Conservation (phyloP, 495 filamentous ascomycete genomes). For the Neurospora sp. region DNA sequence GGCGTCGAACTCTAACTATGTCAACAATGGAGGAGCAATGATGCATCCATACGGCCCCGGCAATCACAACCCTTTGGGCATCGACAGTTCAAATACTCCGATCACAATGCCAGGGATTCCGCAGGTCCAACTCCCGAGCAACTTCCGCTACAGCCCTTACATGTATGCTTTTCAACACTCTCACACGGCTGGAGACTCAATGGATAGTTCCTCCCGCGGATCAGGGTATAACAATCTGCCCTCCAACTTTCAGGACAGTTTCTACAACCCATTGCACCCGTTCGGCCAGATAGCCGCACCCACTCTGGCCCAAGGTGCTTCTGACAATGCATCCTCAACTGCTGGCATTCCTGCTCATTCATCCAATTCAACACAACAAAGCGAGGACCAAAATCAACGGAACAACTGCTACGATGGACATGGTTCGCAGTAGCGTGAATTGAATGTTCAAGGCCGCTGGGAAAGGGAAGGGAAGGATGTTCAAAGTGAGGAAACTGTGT, state of each 20-base stretch:
- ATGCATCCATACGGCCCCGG: background rate
- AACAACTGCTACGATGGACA: background rate
- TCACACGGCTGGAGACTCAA: background rate
- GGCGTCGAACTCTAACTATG: background rate
- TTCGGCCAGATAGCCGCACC: background rate
- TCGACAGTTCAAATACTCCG: background rate
- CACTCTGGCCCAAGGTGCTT: background rate
- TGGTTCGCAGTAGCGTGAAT: background rate
- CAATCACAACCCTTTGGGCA: background rate
- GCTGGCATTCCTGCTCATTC: background rate
- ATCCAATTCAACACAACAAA: background rate
- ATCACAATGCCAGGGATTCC: background rate
- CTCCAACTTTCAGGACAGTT: background rate
- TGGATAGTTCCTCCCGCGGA: background rate
- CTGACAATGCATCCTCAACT: background rate
- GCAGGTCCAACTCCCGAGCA: no score
- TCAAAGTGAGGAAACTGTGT: background rate
- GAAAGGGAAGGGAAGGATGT: no score
- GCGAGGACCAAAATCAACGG: background rate
- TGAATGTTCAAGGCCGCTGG: no score
- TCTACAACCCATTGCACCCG: background rate
- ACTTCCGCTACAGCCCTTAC: no score
- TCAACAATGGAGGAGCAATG: background rate
- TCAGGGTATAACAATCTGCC: background rate
- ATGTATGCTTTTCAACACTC: background rate